These are phyloP conservation scores for Phytophthora sojae DNA, from an alignment of 352 stramenopile species.

Conservation along the genomic window DNA sequence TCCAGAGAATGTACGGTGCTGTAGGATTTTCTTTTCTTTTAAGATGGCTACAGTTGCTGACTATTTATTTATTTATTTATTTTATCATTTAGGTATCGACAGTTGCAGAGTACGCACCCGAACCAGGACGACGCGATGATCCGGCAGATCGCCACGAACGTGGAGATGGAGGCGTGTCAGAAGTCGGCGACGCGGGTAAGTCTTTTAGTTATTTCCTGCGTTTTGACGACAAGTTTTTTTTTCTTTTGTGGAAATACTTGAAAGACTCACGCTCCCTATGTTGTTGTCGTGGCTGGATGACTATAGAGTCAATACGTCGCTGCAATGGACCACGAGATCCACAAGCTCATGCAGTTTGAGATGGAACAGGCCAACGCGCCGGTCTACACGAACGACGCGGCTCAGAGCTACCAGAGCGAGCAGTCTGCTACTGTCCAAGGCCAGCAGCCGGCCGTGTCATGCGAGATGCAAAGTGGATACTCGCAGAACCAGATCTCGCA, in stretches of 20 bases:
- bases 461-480: constrained; percentile 27
- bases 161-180: constrained; percentile 77
- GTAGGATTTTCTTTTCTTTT: background rate
- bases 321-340: constrained; percentile 66
- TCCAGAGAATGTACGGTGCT: constrained; percentile 36
- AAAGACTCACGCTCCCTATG: constrained; percentile 3
- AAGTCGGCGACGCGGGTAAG: constrained; percentile 51
- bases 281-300: constrained; percentile 9
- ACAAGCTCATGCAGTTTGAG: constrained; percentile 70
- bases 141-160: constrained; percentile 63
- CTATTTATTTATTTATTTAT: constrained; percentile 9
- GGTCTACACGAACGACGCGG: constrained; percentile 15
- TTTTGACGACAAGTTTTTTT: background rate
- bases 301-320: constrained; percentile 63
- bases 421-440: constrained; percentile 9
- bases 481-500: constrained; percentile 36
- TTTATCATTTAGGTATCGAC: constrained; percentile 53
- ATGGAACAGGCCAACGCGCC: constrained; percentile 31
- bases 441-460: constrained; percentile 10
- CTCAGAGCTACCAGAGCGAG: constrained; percentile 22
- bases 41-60: background rate
- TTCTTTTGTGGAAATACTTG: constrained; percentile 19
- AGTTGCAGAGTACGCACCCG: constrained; percentile 65
- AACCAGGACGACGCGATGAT: constrained; percentile 62
- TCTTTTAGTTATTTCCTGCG: background rate